Evolutionary conservation across 768 basidiomycete species (phyloP).

Genomic region (Strobilomyces dryophilus): DNA sequence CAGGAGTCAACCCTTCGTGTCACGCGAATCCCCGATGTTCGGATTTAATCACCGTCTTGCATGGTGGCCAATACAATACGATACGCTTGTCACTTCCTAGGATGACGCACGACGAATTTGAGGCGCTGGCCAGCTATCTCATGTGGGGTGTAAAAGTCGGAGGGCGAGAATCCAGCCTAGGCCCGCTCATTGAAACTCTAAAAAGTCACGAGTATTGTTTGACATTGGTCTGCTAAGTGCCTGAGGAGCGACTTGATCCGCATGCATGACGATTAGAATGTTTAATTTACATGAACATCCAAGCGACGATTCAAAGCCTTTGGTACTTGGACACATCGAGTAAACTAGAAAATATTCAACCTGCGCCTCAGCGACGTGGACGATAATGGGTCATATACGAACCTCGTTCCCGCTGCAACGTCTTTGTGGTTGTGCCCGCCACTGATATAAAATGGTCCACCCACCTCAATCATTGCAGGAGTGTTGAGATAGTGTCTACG

Average conservation of each 20-base stretch:
- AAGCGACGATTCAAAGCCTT: constrained; percentile 2
- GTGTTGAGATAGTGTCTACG: neutral
- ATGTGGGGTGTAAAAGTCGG: neutral
- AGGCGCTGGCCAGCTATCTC: constrained; percentile 5
- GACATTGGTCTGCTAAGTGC: constrained; percentile 4
- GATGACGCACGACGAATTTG: constrained; percentile 8
- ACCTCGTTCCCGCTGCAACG: constrained; percentile 8
- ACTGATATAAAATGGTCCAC: neutral
- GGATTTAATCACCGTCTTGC: constrained; percentile 20
- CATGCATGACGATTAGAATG: constrained; percentile 10
- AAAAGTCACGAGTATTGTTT: neutral
- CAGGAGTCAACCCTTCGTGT: constrained; percentile 2
- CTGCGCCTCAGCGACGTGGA: constrained; percentile 7
- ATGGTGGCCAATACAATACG: constrained; percentile 7
- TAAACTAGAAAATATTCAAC: neutral
- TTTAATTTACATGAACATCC: constrained; percentile 1
- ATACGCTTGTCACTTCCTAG: constrained; percentile 3
- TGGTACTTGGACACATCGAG: neutral
- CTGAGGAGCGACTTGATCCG: constrained; percentile 20
- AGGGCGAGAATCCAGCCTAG: constrained; percentile 12
- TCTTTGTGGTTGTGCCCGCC: constrained; percentile 1
- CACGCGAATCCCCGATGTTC: constrained; percentile 24
- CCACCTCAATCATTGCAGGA: constrained; percentile 18
- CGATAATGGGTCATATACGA: constrained; percentile 3
- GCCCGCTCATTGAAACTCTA: neutral